Evolutionary conservation across 2,329 filamentous ascomycete genomes (phyloP).

Genomic region (Shiraia bambusicola): DNA sequence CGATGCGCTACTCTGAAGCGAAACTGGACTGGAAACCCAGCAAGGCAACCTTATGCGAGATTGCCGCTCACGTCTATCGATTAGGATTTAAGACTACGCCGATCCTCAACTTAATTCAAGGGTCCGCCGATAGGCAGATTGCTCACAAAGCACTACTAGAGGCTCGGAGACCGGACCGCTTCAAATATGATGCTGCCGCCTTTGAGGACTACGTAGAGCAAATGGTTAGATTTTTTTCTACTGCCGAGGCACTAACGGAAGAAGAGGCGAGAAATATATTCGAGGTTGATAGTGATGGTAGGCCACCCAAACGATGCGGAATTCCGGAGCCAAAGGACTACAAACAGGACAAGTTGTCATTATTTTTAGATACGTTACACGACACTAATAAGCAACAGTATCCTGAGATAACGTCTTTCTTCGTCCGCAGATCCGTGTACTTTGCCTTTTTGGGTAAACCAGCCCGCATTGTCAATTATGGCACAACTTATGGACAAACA

Average conservation of each 20-base stretch:
- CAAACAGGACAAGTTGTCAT: conserved; percentile 7
- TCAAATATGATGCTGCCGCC: too few species aligned
- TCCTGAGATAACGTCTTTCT: conserved; percentile 21
- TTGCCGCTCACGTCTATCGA: conserved; percentile 5
- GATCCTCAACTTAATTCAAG: conserved; percentile 6
- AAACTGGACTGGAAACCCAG: conserved; percentile 8
- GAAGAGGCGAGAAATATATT: too few species aligned
- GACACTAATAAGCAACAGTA: conserved; percentile 11
- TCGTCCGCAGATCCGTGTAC: conserved; percentile 22
- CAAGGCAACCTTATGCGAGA: conserved; percentile 9
- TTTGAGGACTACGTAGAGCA: too few species aligned
- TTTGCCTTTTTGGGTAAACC: conserved; percentile 23
- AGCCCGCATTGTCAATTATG: too few species aligned
- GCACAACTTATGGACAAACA: too few species aligned
- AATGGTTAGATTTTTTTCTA: too few species aligned
- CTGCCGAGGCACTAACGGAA: too few species aligned
- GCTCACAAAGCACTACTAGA: too few species aligned
- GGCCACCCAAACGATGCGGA: conserved; percentile 8
- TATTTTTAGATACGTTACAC: too few species aligned
- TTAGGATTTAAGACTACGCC: conserved; percentile 10
- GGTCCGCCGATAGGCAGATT: conserved; percentile 5
- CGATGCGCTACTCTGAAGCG: conserved; percentile 8
- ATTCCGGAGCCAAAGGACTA: conserved; percentile 6
- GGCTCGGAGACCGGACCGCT: too few species aligned
- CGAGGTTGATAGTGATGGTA: conserved; percentile 4